Conservation (phyloP, 176 grass and related monocot genomes). For the Oryza coarctata region DNA sequence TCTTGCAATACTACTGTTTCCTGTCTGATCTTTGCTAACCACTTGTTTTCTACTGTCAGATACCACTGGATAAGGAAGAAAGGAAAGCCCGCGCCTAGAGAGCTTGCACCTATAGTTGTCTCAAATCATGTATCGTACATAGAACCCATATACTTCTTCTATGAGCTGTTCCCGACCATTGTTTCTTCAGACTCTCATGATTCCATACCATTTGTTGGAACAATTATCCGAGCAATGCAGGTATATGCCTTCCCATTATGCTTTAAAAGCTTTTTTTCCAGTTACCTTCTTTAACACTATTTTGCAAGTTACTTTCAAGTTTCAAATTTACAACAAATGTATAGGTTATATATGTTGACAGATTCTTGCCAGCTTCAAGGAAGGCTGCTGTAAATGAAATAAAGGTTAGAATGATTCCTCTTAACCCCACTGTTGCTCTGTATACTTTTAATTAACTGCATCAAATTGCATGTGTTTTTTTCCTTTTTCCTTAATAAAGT, state of each 20-base stretch:
- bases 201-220: conserved; percentile 90
- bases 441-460: background rate
- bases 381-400: conserved; percentile 96
- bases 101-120: conserved; percentile 86
- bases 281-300: background rate
- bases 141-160: conserved; percentile 96
- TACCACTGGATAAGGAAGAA: conserved; percentile 94
- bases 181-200: conserved; percentile 97
- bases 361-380: conserved; percentile 84
- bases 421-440: background rate
- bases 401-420: conserved; percentile 65
- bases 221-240: conserved; percentile 99
- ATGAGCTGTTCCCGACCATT: conserved; percentile 94
- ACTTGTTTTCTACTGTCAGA: conserved; percentile 34
- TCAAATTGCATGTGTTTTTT: background rate
- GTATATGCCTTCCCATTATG: conserved; percentile 28
- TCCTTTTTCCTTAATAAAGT: background rate
- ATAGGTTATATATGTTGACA: conserved; percentile 99
- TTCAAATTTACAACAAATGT: conserved; percentile 24
- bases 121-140: conserved; percentile 97
- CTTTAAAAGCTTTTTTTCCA: background rate
- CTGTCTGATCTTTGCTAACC: conserved; percentile 10
- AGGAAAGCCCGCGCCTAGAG: conserved; percentile 91
- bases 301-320: conserved; percentile 10
- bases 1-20: conserved; percentile 5